Evolutionary conservation across 2,329 filamentous ascomycete genomes (phyloP), one percentile per base, ranked within the genome.

Genomic region (Apiospora sp.): DNA sequence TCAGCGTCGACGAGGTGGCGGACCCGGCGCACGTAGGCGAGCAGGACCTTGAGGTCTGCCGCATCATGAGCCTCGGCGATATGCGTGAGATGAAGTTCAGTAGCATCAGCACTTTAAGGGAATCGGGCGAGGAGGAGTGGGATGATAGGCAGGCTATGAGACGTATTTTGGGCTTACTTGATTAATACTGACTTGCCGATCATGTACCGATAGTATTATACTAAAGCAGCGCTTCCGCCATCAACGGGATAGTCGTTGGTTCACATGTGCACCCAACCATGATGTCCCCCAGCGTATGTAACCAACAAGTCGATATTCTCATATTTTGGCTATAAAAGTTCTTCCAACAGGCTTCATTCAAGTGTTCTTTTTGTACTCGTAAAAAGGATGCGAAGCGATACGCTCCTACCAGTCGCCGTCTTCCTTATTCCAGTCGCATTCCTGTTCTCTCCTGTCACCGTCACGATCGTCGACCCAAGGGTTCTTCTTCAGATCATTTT

Each of bases 11-110:
- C 24, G 67, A 68, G 67, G 24, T 24, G 34, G 67, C 41, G 24
- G 67, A 43, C 24, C 67, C 67, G 37, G 67, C 30, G 34, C 67
- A 6, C 41, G 67, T 68, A 16, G 6, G 34, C 16, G 67, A 68
- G 16, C 37, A 4, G 37, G 67, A 68, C 41, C 67, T 68, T 5
- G 67, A 27, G 41, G 67, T 68, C 30, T 68, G 67, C n/a, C 67
- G 37, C 4, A 46, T 68, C 16, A 41, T 68, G 67, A 44, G 44
- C 67, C n/a, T 68, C 37, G 30, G 58, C 30, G 30, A 67, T 12
- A 37, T 67, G 58, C 48, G 48, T 22, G 48, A 49, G 7, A n/a
- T 49, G 48, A 49, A 49, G 48, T 6, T 24, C 48, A 49, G 48
- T 10, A 49, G 48, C 48, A 41, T 8, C 37, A 41, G 7, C 37